Evolutionary conservation across 208 protist genomes (phyloP).

Genomic region (Balamuthia mandrillaris): DNA sequence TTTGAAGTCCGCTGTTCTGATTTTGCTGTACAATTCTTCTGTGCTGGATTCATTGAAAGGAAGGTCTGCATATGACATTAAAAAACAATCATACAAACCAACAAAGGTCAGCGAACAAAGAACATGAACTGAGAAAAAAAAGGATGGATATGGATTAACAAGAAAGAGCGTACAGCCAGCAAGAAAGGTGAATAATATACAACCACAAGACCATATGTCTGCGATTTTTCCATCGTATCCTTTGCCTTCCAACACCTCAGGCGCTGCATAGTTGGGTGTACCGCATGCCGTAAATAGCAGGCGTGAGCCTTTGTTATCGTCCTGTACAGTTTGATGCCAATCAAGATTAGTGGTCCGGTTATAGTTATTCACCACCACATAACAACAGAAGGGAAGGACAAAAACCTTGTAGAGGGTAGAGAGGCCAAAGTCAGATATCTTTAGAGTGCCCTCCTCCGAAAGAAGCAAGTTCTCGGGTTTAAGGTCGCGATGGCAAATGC

Average conservation of each 20-base stretch:
- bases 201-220: slow-evolving; percentile 94
- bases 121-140: too few relatives aligned
- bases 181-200: slow-evolving; percentile 93
- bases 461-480: slow-evolving; percentile 88
- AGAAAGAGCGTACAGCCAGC: slow-evolving; percentile 74
- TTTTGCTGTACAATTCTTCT: too few relatives aligned
- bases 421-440: slow-evolving; percentile 88
- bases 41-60: too few relatives aligned
- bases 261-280: slow-evolving; percentile 92
- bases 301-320: slow-evolving; percentile 11
- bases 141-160: too few relatives aligned
- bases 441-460: slow-evolving; percentile 75
- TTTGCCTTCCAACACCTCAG: slow-evolving; percentile 74
- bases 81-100: too few relatives aligned
- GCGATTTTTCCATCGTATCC: slow-evolving; percentile 84
- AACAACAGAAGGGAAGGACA: neutral
- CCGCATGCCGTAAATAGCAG: slow-evolving; percentile 83
- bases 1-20: too few relatives aligned
- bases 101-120: too few relatives aligned
- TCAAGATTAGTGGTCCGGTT: neutral
- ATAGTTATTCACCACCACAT: too few relatives aligned
- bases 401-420: slow-evolving; percentile 51
- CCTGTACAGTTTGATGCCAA: neutral
- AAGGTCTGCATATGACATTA: too few relatives aligned
- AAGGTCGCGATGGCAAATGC: slow-evolving; percentile 66